These are phyloP conservation scores for Lachnellula arida DNA, from an alignment of 2,329 filamentous ascomycete species.

Conservation along the genomic window DNA sequence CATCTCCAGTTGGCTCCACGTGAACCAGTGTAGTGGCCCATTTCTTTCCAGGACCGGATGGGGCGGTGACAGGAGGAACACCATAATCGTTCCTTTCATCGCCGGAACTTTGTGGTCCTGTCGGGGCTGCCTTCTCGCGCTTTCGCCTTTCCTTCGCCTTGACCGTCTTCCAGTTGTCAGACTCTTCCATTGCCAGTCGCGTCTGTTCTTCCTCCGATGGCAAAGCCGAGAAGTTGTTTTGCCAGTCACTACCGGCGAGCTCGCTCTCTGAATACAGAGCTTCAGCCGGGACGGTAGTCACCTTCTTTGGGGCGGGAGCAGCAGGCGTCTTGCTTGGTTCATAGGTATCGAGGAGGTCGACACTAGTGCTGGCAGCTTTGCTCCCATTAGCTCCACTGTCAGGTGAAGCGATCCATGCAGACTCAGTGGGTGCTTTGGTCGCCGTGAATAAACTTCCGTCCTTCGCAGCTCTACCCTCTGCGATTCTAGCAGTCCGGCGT, in stretches of 20 bases:
- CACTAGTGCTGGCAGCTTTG: slow-evolving; percentile 31
- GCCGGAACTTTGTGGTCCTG: slow-evolving; percentile 21
- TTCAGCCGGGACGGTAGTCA: slow-evolving; percentile 21
- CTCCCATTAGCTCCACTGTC: slow-evolving; percentile 22
- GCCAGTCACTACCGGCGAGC: slow-evolving; percentile 15
- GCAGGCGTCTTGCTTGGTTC: slow-evolving; percentile 33
- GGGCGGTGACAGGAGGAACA: slow-evolving; percentile 16
- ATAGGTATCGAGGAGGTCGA: slow-evolving; percentile 56
- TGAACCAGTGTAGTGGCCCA: slow-evolving; percentile 19
- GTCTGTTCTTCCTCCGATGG: slow-evolving; percentile 61
- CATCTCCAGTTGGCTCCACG: slow-evolving; percentile 15
- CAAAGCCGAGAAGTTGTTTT: slow-evolving; percentile 26
- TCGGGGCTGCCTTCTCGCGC: slow-evolving; percentile 32
- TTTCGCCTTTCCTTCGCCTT: slow-evolving; percentile 29
- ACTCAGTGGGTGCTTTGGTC: slow-evolving; percentile 38
- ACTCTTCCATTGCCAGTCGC: slow-evolving; percentile 48
- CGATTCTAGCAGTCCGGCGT: slow-evolving; percentile 72
- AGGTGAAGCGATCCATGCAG: slow-evolving; percentile 34
- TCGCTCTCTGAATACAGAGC: slow-evolving; percentile 20
- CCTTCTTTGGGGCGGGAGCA: slow-evolving; percentile 24
- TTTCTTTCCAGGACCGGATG: slow-evolving; percentile 22
- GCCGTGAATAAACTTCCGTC: slow-evolving; percentile 64
- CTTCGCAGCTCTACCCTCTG: slow-evolving; percentile 77
- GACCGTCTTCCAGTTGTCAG: slow-evolving; percentile 57
- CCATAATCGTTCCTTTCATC: slow-evolving; percentile 19